Evolutionary conservation across 1,284 basidiomycete species (phyloP).

Genomic region (Tilletia horrida): DNA sequence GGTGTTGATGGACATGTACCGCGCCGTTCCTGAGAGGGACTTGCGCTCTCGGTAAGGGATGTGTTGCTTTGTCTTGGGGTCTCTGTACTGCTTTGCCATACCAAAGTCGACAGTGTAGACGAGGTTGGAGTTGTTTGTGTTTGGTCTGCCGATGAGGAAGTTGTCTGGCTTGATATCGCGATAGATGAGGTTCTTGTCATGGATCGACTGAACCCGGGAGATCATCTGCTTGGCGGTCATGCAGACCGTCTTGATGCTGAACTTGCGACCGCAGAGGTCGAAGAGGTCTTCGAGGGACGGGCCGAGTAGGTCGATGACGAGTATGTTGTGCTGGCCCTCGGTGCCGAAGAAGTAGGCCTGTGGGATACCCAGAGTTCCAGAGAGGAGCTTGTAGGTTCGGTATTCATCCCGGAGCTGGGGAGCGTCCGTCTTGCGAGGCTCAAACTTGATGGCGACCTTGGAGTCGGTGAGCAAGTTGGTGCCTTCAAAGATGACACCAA

Average conservation of each 20-base stretch:
- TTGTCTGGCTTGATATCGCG: constrained; percentile 20
- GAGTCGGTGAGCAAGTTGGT: constrained; percentile 18
- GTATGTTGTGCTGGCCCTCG: constrained; percentile 18
- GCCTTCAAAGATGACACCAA: constrained; percentile 68
- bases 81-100: constrained; percentile 19
- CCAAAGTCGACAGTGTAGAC: constrained; percentile 19
- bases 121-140: constrained; percentile 14
- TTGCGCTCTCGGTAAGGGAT: constrained; percentile 23
- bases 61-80: constrained; percentile 22
- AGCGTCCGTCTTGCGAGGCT: constrained; percentile 18
- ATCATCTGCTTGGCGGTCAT: constrained; percentile 22
- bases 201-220: constrained; percentile 17
- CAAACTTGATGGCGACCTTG: constrained; percentile 20
- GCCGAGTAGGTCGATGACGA: constrained; percentile 19
- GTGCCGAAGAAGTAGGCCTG: constrained; percentile 19
- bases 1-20: constrained; percentile 26
- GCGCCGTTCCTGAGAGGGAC: constrained; percentile 25
- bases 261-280: constrained; percentile 16
- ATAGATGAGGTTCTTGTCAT: constrained; percentile 20
- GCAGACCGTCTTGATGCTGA: constrained; percentile 18
- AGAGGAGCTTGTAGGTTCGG: constrained; percentile 17
- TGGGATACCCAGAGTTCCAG: constrained; percentile 12
- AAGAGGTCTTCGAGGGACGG: constrained; percentile 20
- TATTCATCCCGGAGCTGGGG: constrained; percentile 19
- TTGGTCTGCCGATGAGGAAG: constrained; percentile 18